Percentiles rank a stretch among this genome's conserved stretches.
phyloP scores from a whole-genome alignment of 768 basidiomycete genomes.

The Amanita brunnescens region DNA sequence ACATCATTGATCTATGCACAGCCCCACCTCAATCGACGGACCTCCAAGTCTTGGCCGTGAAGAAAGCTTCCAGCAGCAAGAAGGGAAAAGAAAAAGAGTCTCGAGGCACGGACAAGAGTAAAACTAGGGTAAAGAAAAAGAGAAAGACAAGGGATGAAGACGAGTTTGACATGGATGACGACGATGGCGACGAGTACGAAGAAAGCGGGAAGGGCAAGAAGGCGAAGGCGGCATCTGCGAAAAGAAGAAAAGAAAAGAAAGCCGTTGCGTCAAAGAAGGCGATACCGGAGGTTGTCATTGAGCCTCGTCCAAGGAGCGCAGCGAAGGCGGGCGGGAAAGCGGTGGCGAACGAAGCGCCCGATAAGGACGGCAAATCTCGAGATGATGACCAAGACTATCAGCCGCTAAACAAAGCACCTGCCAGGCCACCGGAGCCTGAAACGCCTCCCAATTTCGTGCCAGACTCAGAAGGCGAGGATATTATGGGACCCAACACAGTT shows the following conservation, averaged over 20 bases:
- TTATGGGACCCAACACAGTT: not conserved
- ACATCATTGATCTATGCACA: constrained; percentile 23
- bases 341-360: constrained; percentile 23
- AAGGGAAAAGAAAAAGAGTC: constrained; percentile 14
- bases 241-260: constrained; percentile 18
- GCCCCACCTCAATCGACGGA: constrained; percentile 16
- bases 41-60: not conserved
- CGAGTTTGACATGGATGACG: not conserved
- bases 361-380: constrained; percentile 31
- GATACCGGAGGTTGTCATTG: constrained; percentile 18
- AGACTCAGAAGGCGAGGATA: constrained; percentile 18
- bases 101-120: constrained; percentile 17
- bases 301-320: constrained; percentile 15
- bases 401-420: not conserved
- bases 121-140: constrained; percentile 11
- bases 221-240: constrained; percentile 14
- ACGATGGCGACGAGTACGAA: constrained; percentile 1
- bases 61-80: constrained; percentile 1
- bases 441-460: constrained; percentile 18
- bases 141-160: constrained; percentile 12
- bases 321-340: constrained; percentile 22
- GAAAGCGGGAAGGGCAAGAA: constrained; percentile 9
- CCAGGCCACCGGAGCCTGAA: constrained; percentile 4
- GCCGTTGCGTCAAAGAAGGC: constrained; percentile 13
- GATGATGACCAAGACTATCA: constrained; percentile 23